Percentiles rank a stretch among this genome's conserved stretches.
phyloP scores from a whole-genome alignment of 768 basidiomycete genomes.

The Russula emetica region DNA sequence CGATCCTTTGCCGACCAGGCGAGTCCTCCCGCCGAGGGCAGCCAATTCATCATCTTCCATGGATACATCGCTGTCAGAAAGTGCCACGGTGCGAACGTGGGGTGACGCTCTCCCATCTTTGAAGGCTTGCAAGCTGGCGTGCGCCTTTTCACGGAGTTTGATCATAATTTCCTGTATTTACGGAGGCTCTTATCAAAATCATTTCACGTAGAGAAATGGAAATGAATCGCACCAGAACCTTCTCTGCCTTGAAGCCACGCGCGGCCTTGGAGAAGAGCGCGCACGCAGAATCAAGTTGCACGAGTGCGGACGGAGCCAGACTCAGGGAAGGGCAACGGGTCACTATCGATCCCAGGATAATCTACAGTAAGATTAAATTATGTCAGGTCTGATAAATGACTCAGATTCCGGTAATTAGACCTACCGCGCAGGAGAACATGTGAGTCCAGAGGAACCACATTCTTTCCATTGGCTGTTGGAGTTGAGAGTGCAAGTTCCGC shows the following conservation, averaged over 20 bases:
- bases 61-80: conserved; percentile 41
- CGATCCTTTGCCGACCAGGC: conserved; percentile 57
- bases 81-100: conserved; percentile 36
- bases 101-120: conserved; percentile 53
- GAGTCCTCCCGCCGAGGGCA: conserved; percentile 58
- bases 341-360: conserved; percentile 69
- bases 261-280: conserved; percentile 70
- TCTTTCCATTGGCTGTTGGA: conserved; percentile 61
- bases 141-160: conserved; percentile 59
- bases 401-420: conserved; percentile 28
- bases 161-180: conserved; percentile 57
- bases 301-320: conserved; percentile 66
- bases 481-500: conserved; percentile 58
- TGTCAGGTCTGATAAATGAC: neutral
- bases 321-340: conserved; percentile 78
- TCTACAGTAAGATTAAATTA: conserved; percentile 37
- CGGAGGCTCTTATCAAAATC: neutral
- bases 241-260: conserved; percentile 56
- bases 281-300: conserved; percentile 70
- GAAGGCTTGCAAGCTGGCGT: conserved; percentile 58
- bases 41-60: conserved; percentile 60
- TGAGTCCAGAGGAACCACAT: conserved; percentile 73
- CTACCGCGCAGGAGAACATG: conserved; percentile 66
- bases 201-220: neutral
- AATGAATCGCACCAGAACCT: conserved; percentile 51